Base-by-base conservation (phyloP, 2,329 filamentous ascomycete species). In the Hirsutella minnesotensis region DNA sequence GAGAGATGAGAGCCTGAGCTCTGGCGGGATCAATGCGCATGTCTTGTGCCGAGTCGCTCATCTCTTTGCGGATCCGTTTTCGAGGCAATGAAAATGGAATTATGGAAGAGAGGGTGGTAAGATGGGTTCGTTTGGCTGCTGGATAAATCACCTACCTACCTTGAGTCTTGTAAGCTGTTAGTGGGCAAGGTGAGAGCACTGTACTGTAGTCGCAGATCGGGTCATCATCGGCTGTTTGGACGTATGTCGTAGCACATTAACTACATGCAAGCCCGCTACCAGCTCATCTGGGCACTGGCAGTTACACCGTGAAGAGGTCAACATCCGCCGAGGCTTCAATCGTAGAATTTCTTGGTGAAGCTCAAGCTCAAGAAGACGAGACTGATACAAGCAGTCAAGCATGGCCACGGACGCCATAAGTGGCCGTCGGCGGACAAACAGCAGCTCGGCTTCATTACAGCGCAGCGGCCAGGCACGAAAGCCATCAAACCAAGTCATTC, bases 21-120 rank as follows among this genome's bases (percentile, higher is more conserved):
- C 83, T 75, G 42, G 70, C 57, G 1, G 76, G 68, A 50, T 81
- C 70, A 49, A 83, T 65, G 53, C 75, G 76, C 77, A 83, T 83
- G 46, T 73, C 66, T 52, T 59, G 56, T 19, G 51, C 44, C 37
- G 56, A 47, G 39, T 68, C 64, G 49, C 61, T 64, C 71, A 73
- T 75, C 40, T 53, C 49, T 54, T 46, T 16, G 15, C 33, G 3
- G 16, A 4, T 10, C 3, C 24, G 7, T 27, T 7, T 27, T 7
- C 12, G 24, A 27, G 24, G 18, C 5, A 7, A n/a, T n/a, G 13
- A 34, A 15, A 34, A 7, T 34, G 31, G 13, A 34, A 15, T 15
- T 16, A 34, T 34, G 33, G 16, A 7, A 33, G 15, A 13, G 33
- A 36, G 12, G 15, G 31, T 27, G 24, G 24, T 12, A 12, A 27